phyloP scores from a whole-genome alignment of 169 alveolate species.

The Plasmodium falciparum region DNA sequence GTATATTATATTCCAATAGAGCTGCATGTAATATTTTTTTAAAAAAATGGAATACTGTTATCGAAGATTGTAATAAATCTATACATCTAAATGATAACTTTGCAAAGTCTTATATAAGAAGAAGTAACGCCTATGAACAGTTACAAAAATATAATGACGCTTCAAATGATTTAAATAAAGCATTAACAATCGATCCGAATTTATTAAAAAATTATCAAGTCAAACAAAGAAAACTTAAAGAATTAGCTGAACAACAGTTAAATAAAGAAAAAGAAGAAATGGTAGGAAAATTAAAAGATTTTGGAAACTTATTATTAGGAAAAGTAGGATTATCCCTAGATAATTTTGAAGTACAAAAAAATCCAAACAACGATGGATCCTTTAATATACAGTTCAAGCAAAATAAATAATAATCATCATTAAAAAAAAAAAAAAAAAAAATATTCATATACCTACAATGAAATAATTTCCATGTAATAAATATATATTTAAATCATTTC shows the following conservation, averaged over 20 bases:
- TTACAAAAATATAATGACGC: slow-evolving; percentile 91
- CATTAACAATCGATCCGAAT: slow-evolving; percentile 87
- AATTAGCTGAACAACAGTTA: slow-evolving; percentile 88
- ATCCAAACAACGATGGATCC: slow-evolving; percentile 92
- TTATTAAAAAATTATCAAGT: slow-evolving; percentile 76
- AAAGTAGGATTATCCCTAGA: slow-evolving; percentile 95
- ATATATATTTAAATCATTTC: no score
- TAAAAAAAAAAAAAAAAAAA: no score
- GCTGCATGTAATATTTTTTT: slow-evolving; percentile 90
- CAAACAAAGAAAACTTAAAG: slow-evolving; percentile 66
- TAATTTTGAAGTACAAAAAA: slow-evolving; percentile 94
- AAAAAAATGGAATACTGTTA: slow-evolving; percentile 83
- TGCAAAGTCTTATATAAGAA: slow-evolving; percentile 84
- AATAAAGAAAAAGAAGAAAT: slow-evolving; percentile 94
- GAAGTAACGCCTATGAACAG: slow-evolving; percentile 90
- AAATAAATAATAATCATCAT: slow-evolving; percentile 43
- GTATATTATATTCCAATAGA: slow-evolving; percentile 85
- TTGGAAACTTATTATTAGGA: slow-evolving; percentile 95
- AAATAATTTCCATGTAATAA: no score
- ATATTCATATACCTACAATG: no score
- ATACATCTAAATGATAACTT: slow-evolving; percentile 22
- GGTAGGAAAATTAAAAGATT: slow-evolving; percentile 94
- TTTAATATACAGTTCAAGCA: slow-evolving; percentile 94
- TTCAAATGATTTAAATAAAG: slow-evolving; percentile 89
- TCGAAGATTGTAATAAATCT: slow-evolving; percentile 78